A percentile compares a stretch with the other conserved stretches of the same genome.
These are phyloP conservation scores for Mycena amicta DNA, from an alignment of 768 basidiomycete species.

Conservation along the genomic window DNA sequence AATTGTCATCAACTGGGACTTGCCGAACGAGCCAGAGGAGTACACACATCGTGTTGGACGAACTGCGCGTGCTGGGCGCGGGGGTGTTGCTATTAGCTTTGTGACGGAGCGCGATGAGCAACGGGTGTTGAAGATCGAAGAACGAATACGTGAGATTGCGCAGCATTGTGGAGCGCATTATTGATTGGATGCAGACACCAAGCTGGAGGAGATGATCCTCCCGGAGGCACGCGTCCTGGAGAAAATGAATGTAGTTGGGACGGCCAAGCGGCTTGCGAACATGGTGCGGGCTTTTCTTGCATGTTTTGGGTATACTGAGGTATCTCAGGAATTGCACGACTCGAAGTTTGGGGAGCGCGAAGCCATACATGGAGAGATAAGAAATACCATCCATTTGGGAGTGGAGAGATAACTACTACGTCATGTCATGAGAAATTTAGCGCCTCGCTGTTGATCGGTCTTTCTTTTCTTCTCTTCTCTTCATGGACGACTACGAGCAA, in stretches of 20 bases:
- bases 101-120: conserved; percentile 94
- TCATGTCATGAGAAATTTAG: too few species aligned
- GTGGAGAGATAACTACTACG: background rate
- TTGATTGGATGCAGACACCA: conserved; percentile 53
- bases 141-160: conserved; percentile 71
- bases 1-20: conserved; percentile 96
- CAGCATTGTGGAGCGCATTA: background rate
- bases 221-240: conserved; percentile 84
- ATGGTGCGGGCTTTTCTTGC: conserved; percentile 62
- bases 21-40: conserved; percentile 87
- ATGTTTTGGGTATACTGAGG: conserved; percentile 1
- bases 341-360: conserved; percentile 89
- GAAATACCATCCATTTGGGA: too few species aligned
- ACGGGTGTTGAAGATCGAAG: conserved; percentile 79
- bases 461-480: conserved; percentile 6
- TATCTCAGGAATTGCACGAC: conserved; percentile 73
- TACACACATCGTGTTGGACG: conserved; percentile 96
- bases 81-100: conserved; percentile 90
- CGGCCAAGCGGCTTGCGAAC: conserved; percentile 88
- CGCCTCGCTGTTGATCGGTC: background rate
- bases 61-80: conserved; percentile 88
- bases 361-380: conserved; percentile 75
- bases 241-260: conserved; percentile 85
- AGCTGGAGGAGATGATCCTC: conserved; percentile 71
- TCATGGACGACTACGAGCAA: conserved; percentile 32